Percentiles rank a stretch among this genome's conserved stretches.
Conservation (phyloP, 805 yeast genomes). For the Yamadazyma phyllophila region DNA sequence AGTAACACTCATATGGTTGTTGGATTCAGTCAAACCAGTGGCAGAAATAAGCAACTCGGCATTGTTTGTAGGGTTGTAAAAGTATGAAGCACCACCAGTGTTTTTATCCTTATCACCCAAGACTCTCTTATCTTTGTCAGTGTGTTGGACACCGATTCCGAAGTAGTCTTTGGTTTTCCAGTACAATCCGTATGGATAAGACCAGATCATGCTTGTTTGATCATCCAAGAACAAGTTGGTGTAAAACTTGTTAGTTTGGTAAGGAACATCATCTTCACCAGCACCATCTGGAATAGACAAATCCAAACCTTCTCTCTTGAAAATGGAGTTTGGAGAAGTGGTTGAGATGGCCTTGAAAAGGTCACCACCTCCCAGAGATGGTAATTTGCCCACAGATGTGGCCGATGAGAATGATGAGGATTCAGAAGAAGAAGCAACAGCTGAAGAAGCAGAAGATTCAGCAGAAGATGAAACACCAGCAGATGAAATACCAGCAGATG, state of each 20-base stretch:
- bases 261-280: conserved; percentile 38
- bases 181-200: conserved; percentile 67
- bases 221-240: conserved; percentile 58
- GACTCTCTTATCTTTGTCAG: conserved; percentile 41
- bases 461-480: background rate
- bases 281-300: conserved; percentile 49
- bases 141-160: conserved; percentile 66
- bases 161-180: conserved; percentile 46
- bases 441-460: conserved; percentile 1
- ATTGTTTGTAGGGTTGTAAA: conserved; percentile 53
- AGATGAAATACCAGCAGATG: conserved; percentile 2
- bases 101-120: conserved; percentile 51
- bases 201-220: conserved; percentile 55
- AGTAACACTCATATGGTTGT: conserved; percentile 41
- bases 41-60: conserved; percentile 60
- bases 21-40: conserved; percentile 38
- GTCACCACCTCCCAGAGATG: conserved; percentile 27
- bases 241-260: conserved; percentile 76
- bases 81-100: conserved; percentile 44
- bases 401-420: conserved; percentile 6
- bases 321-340: conserved; percentile 32
- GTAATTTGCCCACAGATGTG: conserved; percentile 9
- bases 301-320: conserved; percentile 45
- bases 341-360: conserved; percentile 50
- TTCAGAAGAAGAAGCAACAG: conserved; percentile 1